Evolutionary conservation across 2,329 filamentous ascomycete species (phyloP).

Genomic region (Aspergillus pseudoterreus): DNA sequence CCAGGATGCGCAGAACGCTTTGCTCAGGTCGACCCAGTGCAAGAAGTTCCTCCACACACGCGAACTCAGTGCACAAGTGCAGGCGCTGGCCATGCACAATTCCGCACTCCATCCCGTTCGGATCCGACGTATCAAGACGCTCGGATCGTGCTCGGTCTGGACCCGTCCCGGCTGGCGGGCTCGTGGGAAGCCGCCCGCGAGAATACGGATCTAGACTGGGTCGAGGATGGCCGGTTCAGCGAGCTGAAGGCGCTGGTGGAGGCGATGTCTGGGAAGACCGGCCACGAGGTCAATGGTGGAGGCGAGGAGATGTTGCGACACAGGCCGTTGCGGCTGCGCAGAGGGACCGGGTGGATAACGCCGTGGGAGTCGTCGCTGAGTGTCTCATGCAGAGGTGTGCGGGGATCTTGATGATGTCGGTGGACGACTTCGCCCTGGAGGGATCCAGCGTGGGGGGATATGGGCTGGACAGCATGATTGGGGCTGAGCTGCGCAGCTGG

Average conservation of each 20-base stretch:
- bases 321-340: not conserved
- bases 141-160: not conserved
- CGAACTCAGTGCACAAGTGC: constrained; percentile 14
- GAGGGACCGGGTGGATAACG: not conserved
- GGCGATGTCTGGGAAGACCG: not conserved
- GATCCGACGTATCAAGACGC: not conserved
- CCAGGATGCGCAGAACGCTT: constrained; percentile 26
- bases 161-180: not conserved
- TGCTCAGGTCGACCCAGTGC: constrained; percentile 30
- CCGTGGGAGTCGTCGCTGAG: not conserved
- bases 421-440: not conserved
- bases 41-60: constrained; percentile 27
- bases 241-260: not conserved
- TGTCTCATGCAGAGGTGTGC: not conserved
- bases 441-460: constrained; percentile 21
- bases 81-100: constrained; percentile 12
- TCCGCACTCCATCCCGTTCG: constrained; percentile 6
- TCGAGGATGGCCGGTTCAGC: not conserved
- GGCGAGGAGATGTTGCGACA: not conserved
- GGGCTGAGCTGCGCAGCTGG: constrained; percentile 38
- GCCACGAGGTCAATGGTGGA: not conserved
- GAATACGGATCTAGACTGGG: not conserved
- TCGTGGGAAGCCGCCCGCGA: not conserved
- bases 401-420: not conserved
- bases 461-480: constrained; percentile 43